phyloP scores from a whole-genome alignment of 2,329 filamentous ascomycete species.

The Cordyceps cicadae region DNA sequence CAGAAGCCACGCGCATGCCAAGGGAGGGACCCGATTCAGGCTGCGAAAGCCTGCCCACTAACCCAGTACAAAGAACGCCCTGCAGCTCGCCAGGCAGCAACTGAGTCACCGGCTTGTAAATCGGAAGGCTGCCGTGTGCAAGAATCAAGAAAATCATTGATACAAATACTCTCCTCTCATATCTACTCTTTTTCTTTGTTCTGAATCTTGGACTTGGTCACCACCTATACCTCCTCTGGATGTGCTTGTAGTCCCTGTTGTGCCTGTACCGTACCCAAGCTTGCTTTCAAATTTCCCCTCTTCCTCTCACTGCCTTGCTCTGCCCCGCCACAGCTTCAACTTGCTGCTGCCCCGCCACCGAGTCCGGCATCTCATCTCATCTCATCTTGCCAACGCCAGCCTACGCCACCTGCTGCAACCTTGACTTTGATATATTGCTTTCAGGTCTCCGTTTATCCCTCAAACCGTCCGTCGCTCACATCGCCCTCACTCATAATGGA shows the following conservation, averaged over 20 bases:
- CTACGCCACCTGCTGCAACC: neutral
- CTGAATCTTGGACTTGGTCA: too few species aligned
- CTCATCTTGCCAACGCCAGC: conserved; percentile 1
- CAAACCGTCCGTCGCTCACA: neutral
- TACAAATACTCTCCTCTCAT: neutral
- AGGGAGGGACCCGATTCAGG: neutral
- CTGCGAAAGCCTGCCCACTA: neutral
- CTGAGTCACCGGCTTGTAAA: conserved; percentile 1
- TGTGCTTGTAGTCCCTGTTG: too few species aligned
- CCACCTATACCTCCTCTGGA: too few species aligned
- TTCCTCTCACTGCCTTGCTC: neutral
- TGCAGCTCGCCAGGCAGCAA: neutral
- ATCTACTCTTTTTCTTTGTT: too few species aligned
- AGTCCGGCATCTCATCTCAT: conserved; percentile 4
- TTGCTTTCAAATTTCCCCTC: neutral
- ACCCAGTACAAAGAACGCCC: neutral
- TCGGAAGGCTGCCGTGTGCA: neutral
- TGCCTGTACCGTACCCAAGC: too few species aligned
- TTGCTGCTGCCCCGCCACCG: neutral
- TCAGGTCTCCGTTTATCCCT: neutral
- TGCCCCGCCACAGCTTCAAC: neutral
- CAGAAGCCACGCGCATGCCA: neutral
- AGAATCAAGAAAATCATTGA: neutral
- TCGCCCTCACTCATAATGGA: conserved; percentile 20
- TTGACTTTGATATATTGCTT: neutral